A percentile compares a stretch with the other conserved stretches of the same genome.
phyloP scores from a whole-genome alignment of 139 green algal species.

The Medakamo hakoo region DNA sequence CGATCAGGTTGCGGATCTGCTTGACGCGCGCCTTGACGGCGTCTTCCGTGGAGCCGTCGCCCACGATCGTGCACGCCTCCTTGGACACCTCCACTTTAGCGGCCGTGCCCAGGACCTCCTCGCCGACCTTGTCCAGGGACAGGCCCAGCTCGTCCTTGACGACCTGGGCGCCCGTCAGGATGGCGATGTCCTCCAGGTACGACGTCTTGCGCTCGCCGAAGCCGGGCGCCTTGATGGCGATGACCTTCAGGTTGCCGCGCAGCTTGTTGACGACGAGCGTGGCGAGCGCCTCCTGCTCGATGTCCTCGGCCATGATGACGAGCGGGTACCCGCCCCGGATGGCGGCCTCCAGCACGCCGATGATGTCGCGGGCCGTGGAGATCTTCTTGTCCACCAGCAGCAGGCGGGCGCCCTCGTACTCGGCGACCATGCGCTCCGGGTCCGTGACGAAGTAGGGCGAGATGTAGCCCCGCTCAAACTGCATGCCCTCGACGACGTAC shows the following conservation, averaged over 20 bases:
- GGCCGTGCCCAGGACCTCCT: conserved; percentile 53
- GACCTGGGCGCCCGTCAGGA: conserved; percentile 80
- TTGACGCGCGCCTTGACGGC: conserved; percentile 80
- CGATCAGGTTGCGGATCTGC: conserved; percentile 87
- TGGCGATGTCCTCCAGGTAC: conserved; percentile 99
- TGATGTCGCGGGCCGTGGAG: conserved; percentile 85
- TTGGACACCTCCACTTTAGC: conserved; percentile 82
- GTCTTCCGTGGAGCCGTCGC: conserved; percentile 50
- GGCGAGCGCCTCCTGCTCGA: conserved; percentile 93
- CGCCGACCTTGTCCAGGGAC: conserved; percentile 75
- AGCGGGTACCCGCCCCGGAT: conserved; percentile 87
- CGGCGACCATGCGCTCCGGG: conserved; percentile 89
- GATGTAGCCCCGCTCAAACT: conserved; percentile 98
- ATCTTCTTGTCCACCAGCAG: conserved; percentile 99
- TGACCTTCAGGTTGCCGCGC: conserved; percentile 80
- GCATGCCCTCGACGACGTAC: conserved; percentile 98
- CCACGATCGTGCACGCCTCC: conserved; percentile 91
- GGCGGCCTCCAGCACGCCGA: conserved; percentile 79
- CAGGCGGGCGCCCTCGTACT: conserved; percentile 77
- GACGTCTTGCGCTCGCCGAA: conserved; percentile 96
- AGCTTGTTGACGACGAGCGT: conserved; percentile 99
- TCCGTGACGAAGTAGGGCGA: conserved; percentile 99
- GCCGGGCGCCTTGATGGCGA: conserved; percentile 88
- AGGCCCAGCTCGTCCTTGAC: conserved; percentile 97
- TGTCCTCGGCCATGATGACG: conserved; percentile 97